Evolutionary conservation across 1,284 basidiomycete genomes (phyloP).

Genomic region (Chalciporus sp.): DNA sequence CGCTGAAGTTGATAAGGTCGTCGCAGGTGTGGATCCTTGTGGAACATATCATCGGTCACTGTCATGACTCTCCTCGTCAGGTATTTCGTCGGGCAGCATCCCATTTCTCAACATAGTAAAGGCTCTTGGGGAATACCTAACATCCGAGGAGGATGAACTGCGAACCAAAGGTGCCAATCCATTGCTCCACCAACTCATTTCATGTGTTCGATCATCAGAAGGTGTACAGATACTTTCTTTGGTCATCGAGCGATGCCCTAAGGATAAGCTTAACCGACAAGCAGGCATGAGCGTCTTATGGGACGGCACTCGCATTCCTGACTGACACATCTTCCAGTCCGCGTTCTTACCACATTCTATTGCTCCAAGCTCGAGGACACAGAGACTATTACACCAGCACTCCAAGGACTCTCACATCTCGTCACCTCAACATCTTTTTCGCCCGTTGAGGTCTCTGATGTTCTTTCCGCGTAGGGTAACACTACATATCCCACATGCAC

Average conservation of each 20-base stretch:
- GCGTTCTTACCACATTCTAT: constrained; percentile 84
- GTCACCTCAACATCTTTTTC: constrained; percentile 68
- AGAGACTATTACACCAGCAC: constrained; percentile 77
- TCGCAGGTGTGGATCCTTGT: constrained; percentile 48
- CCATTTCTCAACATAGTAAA: constrained; percentile 86
- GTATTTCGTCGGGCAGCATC: constrained; percentile 59
- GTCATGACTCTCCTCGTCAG: constrained; percentile 42
- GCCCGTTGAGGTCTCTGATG: constrained; percentile 68
- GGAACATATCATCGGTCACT: constrained; percentile 13
- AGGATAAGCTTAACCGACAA: constrained; percentile 75
- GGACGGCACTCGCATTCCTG: constrained; percentile 4
- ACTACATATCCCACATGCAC: neutral
- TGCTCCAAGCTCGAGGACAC: constrained; percentile 85
- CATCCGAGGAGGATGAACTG: constrained; percentile 78
- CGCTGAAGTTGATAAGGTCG: constrained; percentile 60
- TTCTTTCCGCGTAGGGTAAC: constrained; percentile 65
- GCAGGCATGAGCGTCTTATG: constrained; percentile 57
- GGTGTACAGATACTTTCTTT: constrained; percentile 76
- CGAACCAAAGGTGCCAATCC: constrained; percentile 71
- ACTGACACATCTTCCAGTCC: constrained; percentile 49
- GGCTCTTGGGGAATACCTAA: constrained; percentile 84
- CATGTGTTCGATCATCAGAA: constrained; percentile 37
- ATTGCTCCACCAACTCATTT: constrained; percentile 9
- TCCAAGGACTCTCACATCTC: constrained; percentile 75
- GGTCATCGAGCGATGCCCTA: constrained; percentile 63